These are phyloP conservation scores for Pinus albicaulis DNA, from an alignment of 75 land plant species.

Conservation along the genomic window DNA sequence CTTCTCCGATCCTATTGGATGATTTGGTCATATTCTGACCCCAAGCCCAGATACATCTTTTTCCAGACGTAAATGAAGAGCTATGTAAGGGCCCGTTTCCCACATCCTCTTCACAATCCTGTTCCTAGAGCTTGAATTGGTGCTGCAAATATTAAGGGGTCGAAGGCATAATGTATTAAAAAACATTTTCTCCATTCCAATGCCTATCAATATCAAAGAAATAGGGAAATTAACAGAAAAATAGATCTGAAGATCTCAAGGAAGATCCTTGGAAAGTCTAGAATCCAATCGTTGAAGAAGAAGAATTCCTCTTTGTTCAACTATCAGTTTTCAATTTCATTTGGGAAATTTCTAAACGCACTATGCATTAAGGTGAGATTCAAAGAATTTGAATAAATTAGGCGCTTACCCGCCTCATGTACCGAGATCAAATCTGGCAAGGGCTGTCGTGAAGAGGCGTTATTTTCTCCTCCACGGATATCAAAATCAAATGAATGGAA, in stretches of 20 bases:
- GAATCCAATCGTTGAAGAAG: conserved; percentile 72
- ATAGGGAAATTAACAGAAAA: background rate
- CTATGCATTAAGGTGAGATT: background rate
- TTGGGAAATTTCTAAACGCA: background rate
- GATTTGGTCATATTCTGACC: conserved; percentile 43
- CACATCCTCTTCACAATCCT: conserved; percentile 67
- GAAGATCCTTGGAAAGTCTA: conserved; percentile 79
- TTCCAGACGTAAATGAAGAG: conserved; percentile 64
- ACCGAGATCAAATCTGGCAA: too few relatives aligned
- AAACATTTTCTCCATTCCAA: too few relatives aligned
- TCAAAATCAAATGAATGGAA: too few relatives aligned
- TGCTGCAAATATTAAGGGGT: conserved; percentile 67
- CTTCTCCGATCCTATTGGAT: conserved; percentile 30
- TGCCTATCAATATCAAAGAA: too few relatives aligned
- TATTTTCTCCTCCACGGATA: too few relatives aligned
- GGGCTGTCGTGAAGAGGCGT: too few relatives aligned
- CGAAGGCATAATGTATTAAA: conserved; percentile 36
- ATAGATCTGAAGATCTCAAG: conserved; percentile 72
- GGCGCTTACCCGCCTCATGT: conserved; percentile 13
- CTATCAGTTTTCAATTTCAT: conserved; percentile 16
- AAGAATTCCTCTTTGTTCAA: conserved; percentile 56
- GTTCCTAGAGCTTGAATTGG: conserved; percentile 67
- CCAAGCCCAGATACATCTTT: conserved; percentile 82
- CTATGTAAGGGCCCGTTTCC: conserved; percentile 59
- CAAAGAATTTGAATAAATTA: too few relatives aligned